Evolutionary conservation across 192 early-diverging fungal genomes (phyloP).

Genomic region (Irineochytrium annulatum): DNA sequence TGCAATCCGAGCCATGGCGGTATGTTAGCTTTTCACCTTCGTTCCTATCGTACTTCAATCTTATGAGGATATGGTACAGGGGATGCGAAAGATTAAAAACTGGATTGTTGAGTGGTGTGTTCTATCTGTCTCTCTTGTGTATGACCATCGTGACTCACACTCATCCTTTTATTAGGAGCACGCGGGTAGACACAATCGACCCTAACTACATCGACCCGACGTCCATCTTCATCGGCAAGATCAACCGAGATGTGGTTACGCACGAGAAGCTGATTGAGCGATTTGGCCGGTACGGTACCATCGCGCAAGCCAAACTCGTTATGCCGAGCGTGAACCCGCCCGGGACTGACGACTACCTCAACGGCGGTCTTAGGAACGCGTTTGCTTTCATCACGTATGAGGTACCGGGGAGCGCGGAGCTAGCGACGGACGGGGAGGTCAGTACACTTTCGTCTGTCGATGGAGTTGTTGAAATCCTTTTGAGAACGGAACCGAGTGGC

Average conservation of each 20-base stretch:
- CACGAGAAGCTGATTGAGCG: not conserved
- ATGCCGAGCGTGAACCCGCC: too few relatives aligned
- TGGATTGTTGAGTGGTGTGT: too few relatives aligned
- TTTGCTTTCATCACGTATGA: not conserved
- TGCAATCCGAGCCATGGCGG: slow-evolving; percentile 18
- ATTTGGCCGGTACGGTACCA: not conserved
- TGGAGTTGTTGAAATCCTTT: not conserved
- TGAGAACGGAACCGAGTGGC: not conserved
- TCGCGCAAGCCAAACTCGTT: not conserved
- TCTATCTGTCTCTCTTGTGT: too few relatives aligned
- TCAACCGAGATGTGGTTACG: not conserved
- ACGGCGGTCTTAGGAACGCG: not conserved
- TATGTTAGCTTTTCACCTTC: not conserved
- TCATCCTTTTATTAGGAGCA: too few relatives aligned
- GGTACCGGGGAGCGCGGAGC: not conserved
- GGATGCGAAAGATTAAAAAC: too few relatives aligned
- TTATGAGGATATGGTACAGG: too few relatives aligned
- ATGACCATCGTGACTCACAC: too few relatives aligned
- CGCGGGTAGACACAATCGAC: too few relatives aligned
- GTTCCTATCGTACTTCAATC: too few relatives aligned
- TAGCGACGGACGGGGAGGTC: not conserved
- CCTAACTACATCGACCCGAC: too few relatives aligned
- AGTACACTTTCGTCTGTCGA: not conserved
- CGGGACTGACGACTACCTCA: not conserved
- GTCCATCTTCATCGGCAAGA: not conserved